Evolutionary conservation across 129 eudicot genomes (phyloP).

Genomic region (Sambucus nigra): DNA sequence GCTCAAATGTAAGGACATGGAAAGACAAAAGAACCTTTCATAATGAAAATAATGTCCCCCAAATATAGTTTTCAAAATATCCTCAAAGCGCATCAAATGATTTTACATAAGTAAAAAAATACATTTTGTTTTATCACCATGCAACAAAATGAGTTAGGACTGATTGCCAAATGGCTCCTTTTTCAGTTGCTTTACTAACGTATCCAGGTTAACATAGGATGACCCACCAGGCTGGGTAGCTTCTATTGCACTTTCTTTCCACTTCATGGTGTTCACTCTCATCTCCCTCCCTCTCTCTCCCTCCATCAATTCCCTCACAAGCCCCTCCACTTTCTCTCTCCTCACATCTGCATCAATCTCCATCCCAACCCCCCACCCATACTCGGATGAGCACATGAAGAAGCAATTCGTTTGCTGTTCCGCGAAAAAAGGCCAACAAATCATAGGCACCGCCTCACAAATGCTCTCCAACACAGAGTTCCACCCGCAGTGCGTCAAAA

Average conservation of each 20-base stretch:
- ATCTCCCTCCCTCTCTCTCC: slow-evolving; percentile 2
- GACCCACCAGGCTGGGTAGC: slow-evolving; percentile 3
- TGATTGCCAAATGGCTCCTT: background rate
- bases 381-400: background rate
- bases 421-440: slow-evolving; percentile 9
- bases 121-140: no score
- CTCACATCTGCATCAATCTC: background rate
- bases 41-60: no score
- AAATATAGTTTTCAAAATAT: no score
- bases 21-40: no score
- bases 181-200: background rate
- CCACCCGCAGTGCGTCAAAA: slow-evolving; percentile 6
- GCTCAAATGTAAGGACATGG: no score
- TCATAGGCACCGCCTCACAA: background rate
- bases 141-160: background rate
- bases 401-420: slow-evolving; percentile 1
- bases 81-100: no score
- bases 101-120: no score
- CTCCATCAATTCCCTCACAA: slow-evolving; percentile 1
- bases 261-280: slow-evolving; percentile 1
- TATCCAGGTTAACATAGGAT: background rate
- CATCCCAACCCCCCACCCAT: slow-evolving; percentile 4
- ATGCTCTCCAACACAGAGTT: slow-evolving; percentile 1
- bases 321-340: slow-evolving; percentile 2
- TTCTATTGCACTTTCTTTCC: background rate